Conservation (phyloP, 768 basidiomycete genomes). For the Russula abietina region DNA sequence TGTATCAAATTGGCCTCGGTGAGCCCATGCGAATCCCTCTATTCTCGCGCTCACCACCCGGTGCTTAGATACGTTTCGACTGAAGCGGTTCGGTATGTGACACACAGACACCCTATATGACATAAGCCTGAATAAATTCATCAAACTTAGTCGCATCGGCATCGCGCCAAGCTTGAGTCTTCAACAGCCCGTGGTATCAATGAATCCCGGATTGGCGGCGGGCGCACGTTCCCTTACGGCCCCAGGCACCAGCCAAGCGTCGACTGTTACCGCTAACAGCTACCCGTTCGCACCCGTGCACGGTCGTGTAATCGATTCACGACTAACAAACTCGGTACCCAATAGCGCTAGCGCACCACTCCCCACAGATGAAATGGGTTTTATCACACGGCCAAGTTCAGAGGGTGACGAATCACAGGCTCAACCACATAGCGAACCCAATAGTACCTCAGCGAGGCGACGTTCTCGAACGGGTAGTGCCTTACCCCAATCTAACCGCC, state of each 20-base stretch:
- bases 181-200: slow-evolving; percentile 17
- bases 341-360: background rate
- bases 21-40: slow-evolving; percentile 26
- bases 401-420: slow-evolving; percentile 15
- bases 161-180: slow-evolving; percentile 38
- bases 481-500: slow-evolving; percentile 28
- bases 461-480: slow-evolving; percentile 33
- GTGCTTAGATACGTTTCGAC: slow-evolving; percentile 56
- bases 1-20: slow-evolving; percentile 85
- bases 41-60: slow-evolving; percentile 9
- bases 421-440: slow-evolving; percentile 11
- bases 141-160: slow-evolving; percentile 48
- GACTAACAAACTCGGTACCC: slow-evolving; percentile 7
- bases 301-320: slow-evolving; percentile 10
- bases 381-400: slow-evolving; percentile 16
- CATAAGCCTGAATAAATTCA: background rate
- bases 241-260: background rate
- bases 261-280: slow-evolving; percentile 6
- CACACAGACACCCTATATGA: no score
- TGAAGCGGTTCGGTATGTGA: slow-evolving; percentile 52
- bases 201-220: slow-evolving; percentile 5
- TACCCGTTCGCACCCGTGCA: slow-evolving; percentile 9
- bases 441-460: slow-evolving; percentile 23
- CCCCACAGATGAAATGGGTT: slow-evolving; percentile 19
- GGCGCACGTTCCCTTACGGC: slow-evolving; percentile 12